A percentile compares a stretch with the other conserved stretches of the same genome.
These are phyloP conservation scores for Lepidium didymum DNA, from an alignment of 345 rosid genomes.

Conservation along the genomic window DNA sequence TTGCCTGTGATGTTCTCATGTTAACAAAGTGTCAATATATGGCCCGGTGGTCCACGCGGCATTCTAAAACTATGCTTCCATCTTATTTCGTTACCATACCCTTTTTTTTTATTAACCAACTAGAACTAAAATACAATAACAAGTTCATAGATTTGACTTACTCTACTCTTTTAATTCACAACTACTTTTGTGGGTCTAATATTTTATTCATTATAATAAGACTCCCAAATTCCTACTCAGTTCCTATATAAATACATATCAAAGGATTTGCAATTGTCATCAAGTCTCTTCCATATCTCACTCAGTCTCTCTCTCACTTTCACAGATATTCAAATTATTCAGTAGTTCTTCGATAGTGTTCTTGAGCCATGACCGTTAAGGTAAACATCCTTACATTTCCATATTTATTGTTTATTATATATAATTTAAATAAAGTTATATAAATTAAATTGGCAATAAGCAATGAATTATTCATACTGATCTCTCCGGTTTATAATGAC, in stretches of 20 bases:
- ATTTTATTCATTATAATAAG: background rate
- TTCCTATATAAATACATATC: background rate
- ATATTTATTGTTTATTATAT: too few species aligned
- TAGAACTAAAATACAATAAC: background rate
- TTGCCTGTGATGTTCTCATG: conserved; percentile 3
- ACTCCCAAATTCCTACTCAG: background rate
- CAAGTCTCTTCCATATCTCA: conserved; percentile 3
- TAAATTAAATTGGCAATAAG: too few species aligned
- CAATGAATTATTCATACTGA: too few species aligned
- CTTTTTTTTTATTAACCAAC: background rate
- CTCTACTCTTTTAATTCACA: background rate
- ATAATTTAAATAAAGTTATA: too few species aligned
- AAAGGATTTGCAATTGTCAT: background rate
- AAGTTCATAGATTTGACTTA: background rate
- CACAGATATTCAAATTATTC: background rate
- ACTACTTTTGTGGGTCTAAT: background rate
- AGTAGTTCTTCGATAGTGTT: background rate
- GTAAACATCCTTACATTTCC: background rate
- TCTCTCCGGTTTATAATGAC: background rate
- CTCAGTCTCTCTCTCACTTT: background rate
- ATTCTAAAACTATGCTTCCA: background rate
- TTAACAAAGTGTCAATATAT: background rate
- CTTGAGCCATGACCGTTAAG: conserved; percentile 15
- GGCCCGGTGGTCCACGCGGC: background rate
- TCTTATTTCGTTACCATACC: background rate